phyloP scores from a whole-genome alignment of 192 early-diverging fungal genomes.

The Backusella macrospora region DNA sequence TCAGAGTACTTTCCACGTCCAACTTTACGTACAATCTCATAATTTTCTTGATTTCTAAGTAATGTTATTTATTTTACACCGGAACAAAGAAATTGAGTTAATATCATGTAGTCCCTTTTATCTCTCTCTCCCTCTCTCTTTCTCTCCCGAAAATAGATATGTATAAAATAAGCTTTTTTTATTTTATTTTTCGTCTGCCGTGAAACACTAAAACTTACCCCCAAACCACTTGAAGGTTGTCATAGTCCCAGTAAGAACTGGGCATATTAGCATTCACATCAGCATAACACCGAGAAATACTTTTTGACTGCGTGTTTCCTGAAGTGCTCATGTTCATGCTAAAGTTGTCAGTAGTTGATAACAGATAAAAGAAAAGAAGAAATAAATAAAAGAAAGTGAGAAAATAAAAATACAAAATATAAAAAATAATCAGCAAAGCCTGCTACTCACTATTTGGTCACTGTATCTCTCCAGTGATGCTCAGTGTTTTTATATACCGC shows the following conservation, averaged over 20 bases:
- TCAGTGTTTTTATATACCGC: not conserved
- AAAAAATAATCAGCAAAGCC: too few species aligned
- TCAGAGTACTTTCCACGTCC: slow-evolving; percentile 99
- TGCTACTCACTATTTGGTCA: not conserved
- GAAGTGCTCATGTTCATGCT: not conserved
- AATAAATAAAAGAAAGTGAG: not conserved
- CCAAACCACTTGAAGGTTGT: slow-evolving; percentile 91
- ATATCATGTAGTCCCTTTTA: too few species aligned
- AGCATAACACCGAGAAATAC: slow-evolving; percentile 85
- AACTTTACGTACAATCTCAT: slow-evolving; percentile 97
- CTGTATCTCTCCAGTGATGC: not conserved
- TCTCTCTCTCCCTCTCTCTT: too few species aligned
- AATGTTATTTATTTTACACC: not conserved
- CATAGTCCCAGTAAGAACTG: slow-evolving; percentile 95
- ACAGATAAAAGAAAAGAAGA: not conserved
- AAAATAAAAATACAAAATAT: not conserved
- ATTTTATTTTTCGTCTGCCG: not conserved
- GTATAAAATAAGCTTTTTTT: not conserved
- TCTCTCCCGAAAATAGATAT: too few species aligned
- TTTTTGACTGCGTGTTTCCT: slow-evolving; percentile 19
- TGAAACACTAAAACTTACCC: slow-evolving; percentile 62
- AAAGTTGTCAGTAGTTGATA: not conserved
- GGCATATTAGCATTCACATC: slow-evolving; percentile 84
- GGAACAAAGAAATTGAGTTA: not conserved
- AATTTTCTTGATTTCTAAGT: slow-evolving; percentile 85